Evolutionary conservation across 2,329 filamentous ascomycete species (phyloP).

Genomic region (Chalaropsis ovoidea): DNA sequence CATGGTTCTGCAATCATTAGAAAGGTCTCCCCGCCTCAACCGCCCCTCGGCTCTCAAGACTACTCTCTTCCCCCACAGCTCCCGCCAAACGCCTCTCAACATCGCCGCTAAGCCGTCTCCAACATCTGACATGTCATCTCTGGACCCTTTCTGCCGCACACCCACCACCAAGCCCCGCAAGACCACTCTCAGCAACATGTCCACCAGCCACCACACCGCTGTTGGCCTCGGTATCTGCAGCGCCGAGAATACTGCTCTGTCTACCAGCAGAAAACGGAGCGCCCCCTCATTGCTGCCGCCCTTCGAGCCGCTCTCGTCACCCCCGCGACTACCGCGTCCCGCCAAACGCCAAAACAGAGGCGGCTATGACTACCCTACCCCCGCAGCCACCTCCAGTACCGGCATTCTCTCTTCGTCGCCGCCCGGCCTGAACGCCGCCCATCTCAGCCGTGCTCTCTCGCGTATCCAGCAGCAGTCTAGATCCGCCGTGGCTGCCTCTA

Average conservation of each 20-base stretch:
- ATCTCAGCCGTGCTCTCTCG: conserved; percentile 34
- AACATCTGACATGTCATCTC: not conserved
- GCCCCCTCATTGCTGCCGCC: conserved; percentile 62
- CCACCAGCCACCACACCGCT: not conserved
- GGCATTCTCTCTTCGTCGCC: conserved; percentile 84
- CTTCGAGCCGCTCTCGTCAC: conserved; percentile 72
- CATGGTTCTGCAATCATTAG: conserved; percentile 14
- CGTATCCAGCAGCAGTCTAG: conserved; percentile 25
- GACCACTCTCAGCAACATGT: not conserved
- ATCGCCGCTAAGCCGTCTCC: not conserved
- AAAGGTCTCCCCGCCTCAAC: conserved; percentile 11
- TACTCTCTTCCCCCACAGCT: not conserved
- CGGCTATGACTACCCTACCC: conserved; percentile 66
- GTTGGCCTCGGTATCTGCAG: conserved; percentile 3
- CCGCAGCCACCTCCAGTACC: conserved; percentile 86
- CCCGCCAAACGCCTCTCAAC: not conserved
- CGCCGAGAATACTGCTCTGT: not conserved
- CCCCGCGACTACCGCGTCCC: conserved; percentile 59
- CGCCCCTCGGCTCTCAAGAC: not conserved
- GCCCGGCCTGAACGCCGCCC: conserved; percentile 37
- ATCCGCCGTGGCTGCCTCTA: not conserved
- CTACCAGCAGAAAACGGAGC: conserved; percentile 44
- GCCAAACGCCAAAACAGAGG: conserved; percentile 52
- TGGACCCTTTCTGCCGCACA: not conserved
- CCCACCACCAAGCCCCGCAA: conserved; percentile 1